Conservation (phyloP, 2,329 filamentous ascomycete genomes). For the Neurospora sp. region DNA sequence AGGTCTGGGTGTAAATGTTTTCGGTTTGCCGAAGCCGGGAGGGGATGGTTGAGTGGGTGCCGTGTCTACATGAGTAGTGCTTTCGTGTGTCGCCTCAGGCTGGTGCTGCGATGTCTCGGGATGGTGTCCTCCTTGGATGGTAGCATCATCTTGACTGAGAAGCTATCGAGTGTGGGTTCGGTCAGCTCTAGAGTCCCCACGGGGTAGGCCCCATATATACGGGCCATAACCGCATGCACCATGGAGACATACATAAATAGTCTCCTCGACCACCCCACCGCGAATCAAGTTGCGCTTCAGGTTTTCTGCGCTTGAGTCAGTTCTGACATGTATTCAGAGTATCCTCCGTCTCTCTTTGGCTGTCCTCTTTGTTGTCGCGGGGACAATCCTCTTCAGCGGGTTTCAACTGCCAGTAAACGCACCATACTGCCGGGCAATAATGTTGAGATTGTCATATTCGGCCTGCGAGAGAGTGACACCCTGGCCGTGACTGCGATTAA, state of each 20-base stretch:
- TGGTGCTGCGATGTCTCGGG: constrained; percentile 2
- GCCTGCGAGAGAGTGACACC: constrained; percentile 45
- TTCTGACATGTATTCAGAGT: neutral
- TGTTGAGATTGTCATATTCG: constrained; percentile 52
- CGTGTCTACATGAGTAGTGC: constrained; percentile 9
- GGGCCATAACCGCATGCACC: neutral
- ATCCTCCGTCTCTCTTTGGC: neutral
- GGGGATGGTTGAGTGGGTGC: neutral
- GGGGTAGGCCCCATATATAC: neutral
- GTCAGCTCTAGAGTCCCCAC: constrained; percentile 4
- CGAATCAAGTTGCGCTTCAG: constrained; percentile 37
- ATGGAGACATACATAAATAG: constrained; percentile 31
- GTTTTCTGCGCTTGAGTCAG: constrained; percentile 25
- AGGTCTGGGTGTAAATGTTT: neutral
- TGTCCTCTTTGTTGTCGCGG: neutral
- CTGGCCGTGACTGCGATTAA: constrained; percentile 19
- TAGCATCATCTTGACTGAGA: constrained; percentile 21
- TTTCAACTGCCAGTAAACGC: constrained; percentile 11
- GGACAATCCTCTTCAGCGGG: neutral
- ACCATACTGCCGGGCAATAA: constrained; percentile 45
- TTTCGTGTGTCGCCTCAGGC: constrained; percentile 10
- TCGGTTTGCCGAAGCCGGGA: neutral
- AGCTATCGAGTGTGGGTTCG: constrained; percentile 10
- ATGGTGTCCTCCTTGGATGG: constrained; percentile 12
- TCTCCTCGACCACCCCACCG: constrained; percentile 37